phyloP scores from a whole-genome alignment of 345 rosid genomes.

The Theobroma cacao region DNA sequence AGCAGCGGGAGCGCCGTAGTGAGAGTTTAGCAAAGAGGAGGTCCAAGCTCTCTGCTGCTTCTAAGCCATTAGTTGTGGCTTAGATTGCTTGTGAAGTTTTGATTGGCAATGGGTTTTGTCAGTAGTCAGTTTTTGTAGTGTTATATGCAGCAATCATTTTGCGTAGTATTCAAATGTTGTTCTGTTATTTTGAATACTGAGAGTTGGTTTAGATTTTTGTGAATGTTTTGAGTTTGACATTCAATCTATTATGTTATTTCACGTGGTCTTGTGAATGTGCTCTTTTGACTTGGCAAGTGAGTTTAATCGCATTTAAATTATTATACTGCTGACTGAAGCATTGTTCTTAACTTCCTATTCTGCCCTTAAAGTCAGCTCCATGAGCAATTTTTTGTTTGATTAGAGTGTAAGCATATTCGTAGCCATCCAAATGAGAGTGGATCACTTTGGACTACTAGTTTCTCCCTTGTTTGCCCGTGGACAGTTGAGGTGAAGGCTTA shows the following conservation, averaged over 20 bases:
- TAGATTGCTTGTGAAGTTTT: background rate
- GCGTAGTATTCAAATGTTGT: background rate
- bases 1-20: slow-evolving; percentile 64
- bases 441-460: too few relatives aligned
- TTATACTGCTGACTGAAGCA: background rate
- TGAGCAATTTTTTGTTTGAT: too few relatives aligned
- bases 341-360: too few relatives aligned
- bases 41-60: slow-evolving; percentile 45
- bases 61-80: slow-evolving; percentile 42
- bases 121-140: slow-evolving; percentile 4
- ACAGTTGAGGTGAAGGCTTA: too few relatives aligned
- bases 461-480: too few relatives aligned
- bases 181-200: background rate
- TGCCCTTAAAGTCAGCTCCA: too few relatives aligned
- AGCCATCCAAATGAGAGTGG: too few relatives aligned
- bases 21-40: slow-evolving; percentile 57
- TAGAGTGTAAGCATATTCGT: too few relatives aligned
- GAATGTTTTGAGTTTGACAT: background rate
- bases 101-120: background rate
- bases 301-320: background rate
- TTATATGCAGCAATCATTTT: background rate
- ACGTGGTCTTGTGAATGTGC: background rate
- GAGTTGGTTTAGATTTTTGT: background rate
- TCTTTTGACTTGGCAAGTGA: background rate
- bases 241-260: background rate